Evolutionary conservation across 73 alveolate species (phyloP).

Genomic region (Urostyla sp.): DNA sequence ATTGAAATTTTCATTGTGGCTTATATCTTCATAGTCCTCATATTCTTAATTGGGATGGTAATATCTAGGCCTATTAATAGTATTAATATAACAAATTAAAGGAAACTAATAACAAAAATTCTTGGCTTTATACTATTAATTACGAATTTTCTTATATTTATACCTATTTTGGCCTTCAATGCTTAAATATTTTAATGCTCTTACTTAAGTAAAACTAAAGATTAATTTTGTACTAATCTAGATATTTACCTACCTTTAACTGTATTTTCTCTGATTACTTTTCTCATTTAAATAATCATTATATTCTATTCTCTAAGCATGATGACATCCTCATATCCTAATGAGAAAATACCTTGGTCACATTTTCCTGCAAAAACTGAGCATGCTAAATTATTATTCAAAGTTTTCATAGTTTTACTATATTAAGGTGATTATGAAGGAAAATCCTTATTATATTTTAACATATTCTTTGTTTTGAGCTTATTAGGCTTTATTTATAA

Average conservation of each 20-base stretch:
- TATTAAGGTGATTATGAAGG: constrained; percentile 21
- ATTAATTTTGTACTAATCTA: not conserved
- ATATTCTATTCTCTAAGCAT: not conserved
- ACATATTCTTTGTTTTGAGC: not conserved
- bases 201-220: not conserved
- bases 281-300: not conserved
- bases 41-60: not conserved
- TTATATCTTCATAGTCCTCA: not conserved
- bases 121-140: not conserved
- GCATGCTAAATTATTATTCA: not conserved
- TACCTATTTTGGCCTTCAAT: constrained; percentile 12
- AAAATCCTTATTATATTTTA: not conserved
- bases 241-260: constrained; percentile 19
- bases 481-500: constrained; percentile 8
- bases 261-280: not conserved
- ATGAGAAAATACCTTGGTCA: constrained; percentile 39
- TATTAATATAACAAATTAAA: not conserved
- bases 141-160: not conserved
- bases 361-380: constrained; percentile 42
- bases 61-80: constrained; percentile 26
- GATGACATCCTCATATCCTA: constrained; percentile 43
- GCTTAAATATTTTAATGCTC: not conserved
- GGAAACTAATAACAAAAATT: constrained; percentile 11
- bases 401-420: not conserved
- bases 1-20: not conserved